These are phyloP conservation scores for Syzygium syzygioides DNA, from an alignment of 441 rosid species.

Conservation along the genomic window DNA sequence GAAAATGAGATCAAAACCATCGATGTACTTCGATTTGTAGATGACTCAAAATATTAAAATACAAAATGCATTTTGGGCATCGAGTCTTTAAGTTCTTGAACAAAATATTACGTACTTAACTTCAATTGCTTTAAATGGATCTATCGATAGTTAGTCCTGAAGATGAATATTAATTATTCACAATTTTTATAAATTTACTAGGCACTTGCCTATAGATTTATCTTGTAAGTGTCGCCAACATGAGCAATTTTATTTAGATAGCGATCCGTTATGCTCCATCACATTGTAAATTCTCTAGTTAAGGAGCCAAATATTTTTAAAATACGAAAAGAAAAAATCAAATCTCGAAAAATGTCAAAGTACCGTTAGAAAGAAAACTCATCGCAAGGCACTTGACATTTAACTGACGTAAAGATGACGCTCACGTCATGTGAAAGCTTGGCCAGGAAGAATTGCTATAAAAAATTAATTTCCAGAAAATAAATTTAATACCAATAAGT, in stretches of 20 bases:
- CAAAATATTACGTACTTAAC: not conserved
- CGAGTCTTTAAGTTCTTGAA: not conserved
- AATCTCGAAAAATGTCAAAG: not conserved
- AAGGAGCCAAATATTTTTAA: not conserved
- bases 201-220: not conserved
- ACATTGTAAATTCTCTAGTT: no score
- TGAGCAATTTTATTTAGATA: no score
- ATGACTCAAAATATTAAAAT: not conserved
- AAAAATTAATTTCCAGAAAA: not conserved
- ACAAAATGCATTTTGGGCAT: not conserved
- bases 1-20: no score
- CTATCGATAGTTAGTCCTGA: not conserved
- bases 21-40: not conserved
- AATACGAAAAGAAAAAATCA: not conserved
- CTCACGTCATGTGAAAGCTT: not conserved
- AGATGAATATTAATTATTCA: not conserved
- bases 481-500: not conserved
- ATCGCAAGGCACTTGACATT: not conserved
- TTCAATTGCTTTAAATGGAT: not conserved
- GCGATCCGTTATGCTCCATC: no score
- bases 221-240: not conserved
- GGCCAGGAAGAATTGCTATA: not conserved
- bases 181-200: no score
- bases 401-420: not conserved
- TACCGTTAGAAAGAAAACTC: not conserved